Conservation (phyloP, 2,329 filamentous ascomycete species). For the Pseudogymnoascus sp. region DNA sequence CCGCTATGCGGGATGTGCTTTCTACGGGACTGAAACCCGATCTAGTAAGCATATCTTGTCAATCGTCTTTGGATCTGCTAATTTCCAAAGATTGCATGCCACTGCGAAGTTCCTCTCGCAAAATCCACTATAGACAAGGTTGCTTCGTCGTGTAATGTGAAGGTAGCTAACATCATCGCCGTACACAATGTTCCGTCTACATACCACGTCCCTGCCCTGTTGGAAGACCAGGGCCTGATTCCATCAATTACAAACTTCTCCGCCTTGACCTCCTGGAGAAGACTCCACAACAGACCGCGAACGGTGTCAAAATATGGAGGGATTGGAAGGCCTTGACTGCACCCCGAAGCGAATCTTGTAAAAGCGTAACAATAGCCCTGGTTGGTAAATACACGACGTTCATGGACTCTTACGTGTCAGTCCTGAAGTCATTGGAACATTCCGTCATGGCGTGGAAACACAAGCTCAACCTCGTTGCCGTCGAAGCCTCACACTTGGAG, state of each 20-base stretch:
- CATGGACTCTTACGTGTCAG: slow-evolving; percentile 77
- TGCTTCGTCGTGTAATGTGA: slow-evolving; percentile 80
- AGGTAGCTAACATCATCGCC: slow-evolving; percentile 72
- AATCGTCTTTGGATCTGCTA: slow-evolving; percentile 8
- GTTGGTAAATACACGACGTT: slow-evolving; percentile 88
- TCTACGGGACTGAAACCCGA: slow-evolving; percentile 60
- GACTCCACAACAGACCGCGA: slow-evolving; percentile 44
- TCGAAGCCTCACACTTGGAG: slow-evolving; percentile 82
- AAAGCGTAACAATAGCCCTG: slow-evolving; percentile 70
- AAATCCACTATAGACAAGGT: slow-evolving; percentile 74
- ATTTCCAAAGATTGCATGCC: slow-evolving; percentile 70
- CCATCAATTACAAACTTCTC: slow-evolving; percentile 56
- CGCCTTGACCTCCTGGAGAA: slow-evolving; percentile 51
- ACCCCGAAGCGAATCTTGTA: slow-evolving; percentile 56
- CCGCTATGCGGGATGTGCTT: slow-evolving; percentile 75
- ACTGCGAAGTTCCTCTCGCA: slow-evolving; percentile 72
- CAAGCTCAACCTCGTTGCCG: slow-evolving; percentile 73
- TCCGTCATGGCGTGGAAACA: slow-evolving; percentile 76
- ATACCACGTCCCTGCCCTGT: slow-evolving; percentile 87
- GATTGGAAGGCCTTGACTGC: slow-evolving; percentile 68
- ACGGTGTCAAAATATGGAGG: slow-evolving; percentile 65
- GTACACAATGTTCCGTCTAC: slow-evolving; percentile 84
- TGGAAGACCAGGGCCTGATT: slow-evolving; percentile 72
- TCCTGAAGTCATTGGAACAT: slow-evolving; percentile 84
- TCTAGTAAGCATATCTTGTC: slow-evolving; percentile 42